These are phyloP conservation scores for Didymellaceae sp. DNA, from an alignment of 2,329 filamentous ascomycete species.

Conservation along the genomic window DNA sequence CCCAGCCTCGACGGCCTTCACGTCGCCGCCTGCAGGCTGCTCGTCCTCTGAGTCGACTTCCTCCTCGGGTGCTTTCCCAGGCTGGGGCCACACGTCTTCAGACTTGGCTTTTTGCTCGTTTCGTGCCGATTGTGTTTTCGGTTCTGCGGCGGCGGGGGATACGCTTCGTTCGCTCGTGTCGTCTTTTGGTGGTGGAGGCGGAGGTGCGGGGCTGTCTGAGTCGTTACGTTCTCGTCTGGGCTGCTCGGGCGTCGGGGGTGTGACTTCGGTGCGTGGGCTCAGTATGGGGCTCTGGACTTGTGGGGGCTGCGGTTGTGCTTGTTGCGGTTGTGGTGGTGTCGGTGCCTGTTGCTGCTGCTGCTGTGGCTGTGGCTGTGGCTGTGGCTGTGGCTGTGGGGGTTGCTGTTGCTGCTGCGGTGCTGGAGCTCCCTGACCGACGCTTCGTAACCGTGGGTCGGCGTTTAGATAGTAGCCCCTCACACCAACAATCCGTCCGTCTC, in stretches of 20 bases:
- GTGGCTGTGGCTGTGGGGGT: conserved; percentile 21
- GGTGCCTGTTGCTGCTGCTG: conserved; percentile 22
- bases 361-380: conserved; percentile 16
- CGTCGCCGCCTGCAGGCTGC: conserved; percentile 27
- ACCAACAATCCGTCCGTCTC: conserved; percentile 88
- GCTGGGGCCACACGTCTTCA: conserved; percentile 41
- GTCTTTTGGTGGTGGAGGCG: conserved; percentile 46
- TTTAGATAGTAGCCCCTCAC: conserved; percentile 97
- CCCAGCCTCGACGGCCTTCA: conserved; percentile 37
- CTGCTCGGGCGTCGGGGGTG: conserved; percentile 58
- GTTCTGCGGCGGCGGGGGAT: conserved; percentile 33
- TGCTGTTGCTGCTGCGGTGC: conserved; percentile 25
- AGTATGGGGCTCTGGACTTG: conserved; percentile 41
- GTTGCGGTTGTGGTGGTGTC: conserved; percentile 23
- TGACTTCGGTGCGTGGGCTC: conserved; percentile 58
- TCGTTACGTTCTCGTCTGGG: conserved; percentile 31
- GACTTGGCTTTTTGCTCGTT: conserved; percentile 45
- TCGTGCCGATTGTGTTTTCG: conserved; percentile 35
- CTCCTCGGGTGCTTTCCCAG: conserved; percentile 35
- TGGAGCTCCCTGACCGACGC: conserved; percentile 52
- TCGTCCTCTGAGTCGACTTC: conserved; percentile 35
- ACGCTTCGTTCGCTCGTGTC: conserved; percentile 30
- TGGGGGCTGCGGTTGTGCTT: conserved; percentile 28
- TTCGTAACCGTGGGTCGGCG: conserved; percentile 71
- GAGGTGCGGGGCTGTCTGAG: conserved; percentile 34